phyloP scores from a whole-genome alignment of 2,329 filamentous ascomycete species.

The Trichoderma sp. region DNA sequence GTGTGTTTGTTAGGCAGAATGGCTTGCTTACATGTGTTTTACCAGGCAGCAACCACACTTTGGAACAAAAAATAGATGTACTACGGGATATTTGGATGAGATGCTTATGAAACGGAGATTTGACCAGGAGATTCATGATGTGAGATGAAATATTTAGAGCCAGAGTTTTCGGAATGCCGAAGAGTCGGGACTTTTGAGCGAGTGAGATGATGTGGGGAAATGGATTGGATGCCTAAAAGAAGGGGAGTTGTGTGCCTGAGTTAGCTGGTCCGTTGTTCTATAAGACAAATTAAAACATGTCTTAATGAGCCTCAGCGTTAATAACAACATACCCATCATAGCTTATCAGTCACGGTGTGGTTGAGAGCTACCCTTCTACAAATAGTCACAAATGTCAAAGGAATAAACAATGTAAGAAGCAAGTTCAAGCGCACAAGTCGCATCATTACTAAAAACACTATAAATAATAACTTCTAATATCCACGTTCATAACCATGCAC shows the following conservation, averaged over 20 bases:
- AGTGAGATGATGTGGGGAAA: not conserved
- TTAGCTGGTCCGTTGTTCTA: not conserved
- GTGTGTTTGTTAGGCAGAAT: not conserved
- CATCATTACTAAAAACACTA: conserved; percentile 15
- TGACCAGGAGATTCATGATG: not conserved
- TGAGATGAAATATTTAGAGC: not conserved
- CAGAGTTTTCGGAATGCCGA: not conserved
- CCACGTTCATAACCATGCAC: not conserved
- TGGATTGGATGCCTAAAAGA: not conserved
- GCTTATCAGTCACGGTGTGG: not conserved
- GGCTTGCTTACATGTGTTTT: not conserved
- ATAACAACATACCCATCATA: not conserved
- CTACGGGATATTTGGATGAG: not conserved
- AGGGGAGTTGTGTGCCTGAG: not conserved
- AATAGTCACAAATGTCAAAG: not conserved
- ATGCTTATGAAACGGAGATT: not conserved
- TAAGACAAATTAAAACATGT: not conserved
- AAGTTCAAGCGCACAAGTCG: not conserved
- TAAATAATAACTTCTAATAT: conserved; percentile 2
- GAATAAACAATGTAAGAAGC: not conserved
- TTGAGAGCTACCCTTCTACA: not conserved
- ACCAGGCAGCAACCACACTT: not conserved
- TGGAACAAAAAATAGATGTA: not conserved
- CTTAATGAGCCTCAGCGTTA: not conserved
- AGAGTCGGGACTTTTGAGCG: not conserved